phyloP scores from a whole-genome alignment of 164 flowering plant species.

The Vitis cinerea region DNA sequence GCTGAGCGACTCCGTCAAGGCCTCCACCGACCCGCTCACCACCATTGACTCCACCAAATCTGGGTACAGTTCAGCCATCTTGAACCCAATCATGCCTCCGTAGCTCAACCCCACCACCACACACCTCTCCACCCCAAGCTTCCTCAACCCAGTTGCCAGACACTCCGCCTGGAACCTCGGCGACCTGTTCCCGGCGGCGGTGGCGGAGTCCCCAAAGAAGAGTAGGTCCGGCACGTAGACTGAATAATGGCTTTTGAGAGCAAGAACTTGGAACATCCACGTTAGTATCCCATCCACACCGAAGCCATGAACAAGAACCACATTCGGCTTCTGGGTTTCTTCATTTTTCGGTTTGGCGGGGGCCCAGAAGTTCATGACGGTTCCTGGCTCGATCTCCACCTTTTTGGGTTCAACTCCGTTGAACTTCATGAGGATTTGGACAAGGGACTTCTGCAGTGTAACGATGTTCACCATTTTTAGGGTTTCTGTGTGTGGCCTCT shows the following conservation, averaged over 20 bases:
- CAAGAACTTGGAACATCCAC: slow-evolving; percentile 37
- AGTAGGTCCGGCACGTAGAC: slow-evolving; percentile 45
- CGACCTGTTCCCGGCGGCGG: slow-evolving; percentile 25
- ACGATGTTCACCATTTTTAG: slow-evolving; percentile 34
- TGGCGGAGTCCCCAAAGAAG: slow-evolving; percentile 44
- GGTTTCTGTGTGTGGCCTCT: slow-evolving; percentile 1
- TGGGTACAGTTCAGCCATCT: slow-evolving; percentile 31
- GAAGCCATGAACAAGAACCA: slow-evolving; percentile 39
- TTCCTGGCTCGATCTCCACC: slow-evolving; percentile 39
- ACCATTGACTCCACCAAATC: slow-evolving; percentile 32
- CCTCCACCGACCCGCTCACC: slow-evolving; percentile 20
- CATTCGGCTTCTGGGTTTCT: slow-evolving; percentile 18
- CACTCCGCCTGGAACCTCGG: slow-evolving; percentile 36
- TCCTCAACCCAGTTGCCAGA: slow-evolving; percentile 28
- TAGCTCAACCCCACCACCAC: slow-evolving; percentile 43
- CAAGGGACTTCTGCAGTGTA: slow-evolving; percentile 12
- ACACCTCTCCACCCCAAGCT: slow-evolving; percentile 33
- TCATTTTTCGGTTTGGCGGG: slow-evolving; percentile 15
- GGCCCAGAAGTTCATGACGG: slow-evolving; percentile 36
- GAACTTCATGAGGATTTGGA: slow-evolving; percentile 22
- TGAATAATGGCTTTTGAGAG: slow-evolving; percentile 23
- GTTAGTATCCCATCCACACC: slow-evolving; percentile 32
- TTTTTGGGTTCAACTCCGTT: slow-evolving; percentile 27
- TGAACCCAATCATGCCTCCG: slow-evolving; percentile 46
- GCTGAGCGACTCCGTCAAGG: slow-evolving; percentile 28